Evolutionary conservation across 225 moss, liverwort and hornwort genomes (phyloP), one percentile per base, ranked within the genome.

Genomic region (Neckera pumila): DNA sequence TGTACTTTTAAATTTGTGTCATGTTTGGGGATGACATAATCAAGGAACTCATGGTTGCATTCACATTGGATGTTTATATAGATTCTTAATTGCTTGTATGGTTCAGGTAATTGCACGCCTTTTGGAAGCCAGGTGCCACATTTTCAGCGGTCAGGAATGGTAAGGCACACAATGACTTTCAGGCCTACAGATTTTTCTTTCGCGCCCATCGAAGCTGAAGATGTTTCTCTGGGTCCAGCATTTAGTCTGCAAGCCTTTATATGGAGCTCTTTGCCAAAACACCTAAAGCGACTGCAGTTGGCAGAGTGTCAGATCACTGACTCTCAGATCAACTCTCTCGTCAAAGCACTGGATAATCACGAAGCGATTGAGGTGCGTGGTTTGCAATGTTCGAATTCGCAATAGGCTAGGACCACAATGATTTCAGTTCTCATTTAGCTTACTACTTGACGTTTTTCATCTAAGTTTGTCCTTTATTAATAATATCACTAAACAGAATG

Each of bases 281-380:
- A 88, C 81, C 84, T 96, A 49, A 86, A 85, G 90, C 91, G 89
- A 58, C 90, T 96, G 81, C 93, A 92, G 64, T 80, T 96, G 81
- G 79, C 88, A 59, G 90, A 92, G 65, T 96, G 95, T 86, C 92
- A 87, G 62, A 84, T 96, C 87, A 90, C 91, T 58, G 96, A 96
- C 91, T 87, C 93, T 79, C 94, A 94, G 81, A 80, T 95, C 86
- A 66, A 49, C 40, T 88, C 70, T 86, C 93, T 96, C 53, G 75
- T 84, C n/a, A 89, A 70, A 79, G 94, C 90, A 80, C 86, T 96
- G 87, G 64, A 81, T 54, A 86, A 86, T 59, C 92, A 92, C 56
- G 90, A 88, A 85, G 79, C 42, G 72, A 94, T 96, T 38, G 93
- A 96, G 90, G 96, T 93, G 61, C 79, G 92, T 88, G 38, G 38